Base-by-base conservation (phyloP, 495 filamentous ascomycete genomes). In the Astrocystis sublimbata region DNA sequence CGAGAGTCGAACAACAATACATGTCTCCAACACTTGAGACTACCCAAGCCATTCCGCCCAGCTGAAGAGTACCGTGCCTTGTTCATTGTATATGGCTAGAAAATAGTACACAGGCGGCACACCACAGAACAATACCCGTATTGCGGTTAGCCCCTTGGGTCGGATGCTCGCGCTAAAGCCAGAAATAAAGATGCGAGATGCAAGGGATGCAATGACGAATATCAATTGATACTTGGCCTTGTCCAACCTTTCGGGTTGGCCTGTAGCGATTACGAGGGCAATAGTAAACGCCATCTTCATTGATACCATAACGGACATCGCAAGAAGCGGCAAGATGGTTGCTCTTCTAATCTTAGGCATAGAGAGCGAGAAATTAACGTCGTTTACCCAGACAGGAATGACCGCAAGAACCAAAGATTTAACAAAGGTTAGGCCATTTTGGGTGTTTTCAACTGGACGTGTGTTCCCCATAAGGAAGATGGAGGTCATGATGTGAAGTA, bases 21-120 rank as follows among this genome's bases (percentile, higher is more conserved):
- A 21, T 1, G 40, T 19, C 9, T 43, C 10, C 17, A 19, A 42
- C 23, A 1, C 17, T 42, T 10, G 19, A 45, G n/a, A 45, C 41
- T 45, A 45, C 12, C 41, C 41, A 45, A 45, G 41, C 41, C 41
- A 45, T 10, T 45, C 41, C 41, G 41, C 41, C 41, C 41, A 45
- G 8, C 19, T 45, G 41, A 45, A 21, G 9, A 45, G 41, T 12
- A 21, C 8, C 19, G 41, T 45, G 41, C 41, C 41, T 10, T 45
- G 41, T 45, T 45, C 41, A 45, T 45, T 21, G 17, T 45, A 45
- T 21, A 3, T 21, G 5, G 23, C 41, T 45, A 45, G 41, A 45
- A 45, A 45, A 45, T 45, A 45, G 41, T 23, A 23, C 41, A 45
- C 19, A 45, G 41, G 41, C 8, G 41, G 41, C 8, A 45, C 41